A percentile compares a stretch with the other conserved stretches of the same genome.
phyloP scores from a whole-genome alignment of 1,284 basidiomycete species.

The Schizophyllum commune region DNA sequence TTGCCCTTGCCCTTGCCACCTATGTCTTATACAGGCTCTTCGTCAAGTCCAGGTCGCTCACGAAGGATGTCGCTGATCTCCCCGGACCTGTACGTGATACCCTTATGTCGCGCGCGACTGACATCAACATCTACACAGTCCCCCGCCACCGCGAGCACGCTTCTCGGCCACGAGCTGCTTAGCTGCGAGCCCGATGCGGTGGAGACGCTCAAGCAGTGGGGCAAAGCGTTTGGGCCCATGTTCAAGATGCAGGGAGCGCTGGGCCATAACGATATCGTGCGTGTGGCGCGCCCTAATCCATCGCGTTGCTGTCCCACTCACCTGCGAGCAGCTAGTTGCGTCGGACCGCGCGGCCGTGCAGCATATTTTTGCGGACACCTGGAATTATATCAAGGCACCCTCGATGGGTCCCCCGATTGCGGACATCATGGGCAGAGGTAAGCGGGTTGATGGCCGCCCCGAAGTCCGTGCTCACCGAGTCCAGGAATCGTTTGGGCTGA shows the following conservation, averaged over 20 bases:
- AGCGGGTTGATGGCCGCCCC: not conserved
- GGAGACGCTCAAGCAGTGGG: slow-evolving; percentile 29
- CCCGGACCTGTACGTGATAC: not conserved
- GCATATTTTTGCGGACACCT: slow-evolving; percentile 28
- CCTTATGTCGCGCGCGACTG: not conserved
- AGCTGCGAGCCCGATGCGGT: slow-evolving; percentile 26
- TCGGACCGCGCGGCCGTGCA: slow-evolving; percentile 28
- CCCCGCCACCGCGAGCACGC: not conserved
- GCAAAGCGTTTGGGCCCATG: slow-evolving; percentile 24
- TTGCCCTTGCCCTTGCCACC: not conserved
- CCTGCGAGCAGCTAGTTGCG: slow-evolving; percentile 22
- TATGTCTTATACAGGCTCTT: not conserved
- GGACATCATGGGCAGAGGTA: slow-evolving; percentile 23
- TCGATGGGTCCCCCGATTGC: slow-evolving; percentile 18
- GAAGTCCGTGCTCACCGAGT: not conserved
- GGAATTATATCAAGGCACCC: slow-evolving; percentile 25
- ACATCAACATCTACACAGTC: not conserved
- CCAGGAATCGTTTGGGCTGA: slow-evolving; percentile 26
- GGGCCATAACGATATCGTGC: slow-evolving; percentile 29
- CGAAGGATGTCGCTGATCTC: not conserved
- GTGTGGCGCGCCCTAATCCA: slow-evolving; percentile 6
- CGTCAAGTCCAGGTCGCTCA: not conserved
- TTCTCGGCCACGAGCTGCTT: slow-evolving; percentile 29
- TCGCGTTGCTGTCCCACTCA: not conserved
- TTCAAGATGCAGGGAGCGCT: slow-evolving; percentile 32